Evolutionary conservation across 305 asterid genomes (phyloP), one percentile per base, ranked within the genome.

Genomic region (Solanum hybrid): DNA sequence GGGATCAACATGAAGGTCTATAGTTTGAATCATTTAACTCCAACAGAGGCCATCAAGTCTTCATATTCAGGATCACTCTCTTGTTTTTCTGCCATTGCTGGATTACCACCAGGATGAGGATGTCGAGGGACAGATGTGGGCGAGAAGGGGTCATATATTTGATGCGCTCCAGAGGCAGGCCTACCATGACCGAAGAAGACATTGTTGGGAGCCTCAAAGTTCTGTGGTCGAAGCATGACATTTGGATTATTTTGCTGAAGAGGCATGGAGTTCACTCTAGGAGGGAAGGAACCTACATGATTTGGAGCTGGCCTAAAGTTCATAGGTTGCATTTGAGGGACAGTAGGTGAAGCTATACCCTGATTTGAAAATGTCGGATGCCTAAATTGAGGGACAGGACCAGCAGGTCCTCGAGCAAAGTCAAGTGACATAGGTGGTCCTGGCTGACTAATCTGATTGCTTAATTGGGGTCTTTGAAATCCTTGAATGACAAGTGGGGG

Each of bases 1-100:
- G 10, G 26, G 4, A 12, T 83, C 87, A 83, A 83, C 73, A 9
- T 11, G 39, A 29, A 28, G 73, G 35, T 33, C 20, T 35, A 42
- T 40, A 42, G 83, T 75, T 61, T 80, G 88, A 89, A 91, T 96
- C 93, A 95, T 89, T 96, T 92, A 34, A 95, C 98, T 90, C 98
- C 98, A 37, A 95, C 98, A 31, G 98, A 97, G 67, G 97, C 98
- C 98, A 97, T 95, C 92, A 97, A 92, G 90, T 95, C 98, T 35
- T 95, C 98, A 24, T 76, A 97, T 93, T 95, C 98, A 36, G 98
- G 95, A 91, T 95, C 98, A 88, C 79, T 95, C 90, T 94, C 98
- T 89, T 91, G 91, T 18, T 91, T 93, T 84, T 89, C 96, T 77
- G 39, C 88, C 90, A 92, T 94, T 80, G 92, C 92, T 77, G 91